Evolutionary conservation across 1,139 yeast genomes (phyloP).

Genomic region (Hansenula sp.): DNA sequence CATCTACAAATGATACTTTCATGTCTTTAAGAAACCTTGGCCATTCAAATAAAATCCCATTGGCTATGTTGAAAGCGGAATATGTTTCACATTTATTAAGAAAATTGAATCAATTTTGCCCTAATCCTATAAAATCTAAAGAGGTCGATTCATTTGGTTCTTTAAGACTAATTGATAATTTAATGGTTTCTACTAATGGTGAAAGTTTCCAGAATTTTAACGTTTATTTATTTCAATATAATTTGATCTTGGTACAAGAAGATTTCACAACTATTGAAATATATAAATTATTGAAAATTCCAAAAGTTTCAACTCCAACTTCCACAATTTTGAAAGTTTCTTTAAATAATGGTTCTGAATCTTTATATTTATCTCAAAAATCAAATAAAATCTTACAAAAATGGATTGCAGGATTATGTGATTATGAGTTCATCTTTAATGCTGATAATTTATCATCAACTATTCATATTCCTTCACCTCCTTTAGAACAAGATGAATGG

Average conservation of each 20-base stretch:
- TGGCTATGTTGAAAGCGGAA: constrained; percentile 17
- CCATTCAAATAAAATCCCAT: constrained; percentile 8
- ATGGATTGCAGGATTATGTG: constrained; percentile 33
- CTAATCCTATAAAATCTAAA: constrained; percentile 5
- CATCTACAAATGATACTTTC: constrained; percentile 16
- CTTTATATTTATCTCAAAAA: constrained; percentile 22
- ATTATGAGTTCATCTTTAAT: constrained; percentile 26
- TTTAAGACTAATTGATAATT: constrained; percentile 29
- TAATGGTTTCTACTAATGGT: constrained; percentile 20
- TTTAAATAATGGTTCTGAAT: constrained; percentile 11
- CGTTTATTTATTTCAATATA: constrained; percentile 28
- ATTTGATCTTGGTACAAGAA: constrained; percentile 10
- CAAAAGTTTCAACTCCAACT: constrained; percentile 20
- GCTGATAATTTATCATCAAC: constrained; percentile 27
- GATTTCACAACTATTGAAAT: constrained; percentile 8
- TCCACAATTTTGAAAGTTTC: constrained; percentile 15
- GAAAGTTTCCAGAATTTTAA: constrained; percentile 19
- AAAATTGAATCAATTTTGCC: constrained; percentile 14
- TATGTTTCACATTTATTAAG: constrained; percentile 16
- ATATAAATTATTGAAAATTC: constrained; percentile 9
- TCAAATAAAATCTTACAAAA: constrained; percentile 27
- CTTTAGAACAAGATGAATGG: background rate
- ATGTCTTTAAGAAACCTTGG: background rate
- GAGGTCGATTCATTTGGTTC: constrained; percentile 27
- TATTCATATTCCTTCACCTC: constrained; percentile 19